Evolutionary conservation across 2,329 filamentous ascomycete genomes (phyloP).

Genomic region (Nemania sp.): DNA sequence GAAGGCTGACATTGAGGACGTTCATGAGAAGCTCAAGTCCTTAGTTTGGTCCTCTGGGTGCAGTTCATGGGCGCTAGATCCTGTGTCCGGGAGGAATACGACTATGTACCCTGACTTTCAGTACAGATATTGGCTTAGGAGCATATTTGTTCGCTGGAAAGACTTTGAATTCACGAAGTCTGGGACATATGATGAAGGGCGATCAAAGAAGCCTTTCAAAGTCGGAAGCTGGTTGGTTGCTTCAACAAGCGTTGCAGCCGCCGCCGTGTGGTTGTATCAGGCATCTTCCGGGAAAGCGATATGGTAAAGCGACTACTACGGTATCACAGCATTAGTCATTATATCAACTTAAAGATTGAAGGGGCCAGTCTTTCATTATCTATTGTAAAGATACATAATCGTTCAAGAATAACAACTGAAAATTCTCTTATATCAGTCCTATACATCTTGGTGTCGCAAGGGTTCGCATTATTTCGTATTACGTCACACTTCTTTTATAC

Average conservation of each 20-base stretch:
- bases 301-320: too few species aligned
- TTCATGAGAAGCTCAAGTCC: constrained; percentile 8
- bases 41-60: constrained; percentile 18
- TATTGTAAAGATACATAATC: too few species aligned
- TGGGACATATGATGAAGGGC: background rate
- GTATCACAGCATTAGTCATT: too few species aligned
- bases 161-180: constrained; percentile 20
- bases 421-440: too few species aligned
- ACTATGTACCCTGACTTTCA: constrained; percentile 25
- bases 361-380: too few species aligned
- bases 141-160: constrained; percentile 13
- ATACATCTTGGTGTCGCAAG: too few species aligned
- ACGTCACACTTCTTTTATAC: too few species aligned
- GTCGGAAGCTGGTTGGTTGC: constrained; percentile 5
- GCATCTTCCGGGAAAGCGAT: too few species aligned
- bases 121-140: constrained; percentile 19
- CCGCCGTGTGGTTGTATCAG: too few species aligned
- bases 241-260: constrained; percentile 8
- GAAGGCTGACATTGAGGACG: constrained; percentile 7
- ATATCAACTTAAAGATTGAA: too few species aligned
- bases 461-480: too few species aligned
- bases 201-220: background rate
- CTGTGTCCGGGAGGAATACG: constrained; percentile 9
- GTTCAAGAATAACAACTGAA: too few species aligned
- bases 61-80: constrained; percentile 15